phyloP scores from a whole-genome alignment of 2,329 filamentous ascomycete species.

The Cytospora mali region DNA sequence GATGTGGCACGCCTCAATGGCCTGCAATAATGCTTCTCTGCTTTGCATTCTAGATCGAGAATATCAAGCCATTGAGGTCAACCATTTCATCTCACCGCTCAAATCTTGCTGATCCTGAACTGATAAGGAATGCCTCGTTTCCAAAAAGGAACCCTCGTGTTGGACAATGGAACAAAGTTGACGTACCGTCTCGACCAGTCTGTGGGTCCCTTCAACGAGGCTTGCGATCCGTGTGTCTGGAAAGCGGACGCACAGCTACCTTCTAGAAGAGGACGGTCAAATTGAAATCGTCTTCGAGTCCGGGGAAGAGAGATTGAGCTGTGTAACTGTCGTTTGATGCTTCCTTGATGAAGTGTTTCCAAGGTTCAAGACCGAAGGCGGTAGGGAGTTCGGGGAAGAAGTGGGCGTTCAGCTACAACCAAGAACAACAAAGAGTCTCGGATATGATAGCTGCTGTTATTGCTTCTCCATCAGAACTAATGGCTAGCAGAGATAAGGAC shows the following conservation, averaged over 20 bases:
- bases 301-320: not conserved
- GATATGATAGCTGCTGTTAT: conserved; percentile 1
- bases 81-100: conserved; percentile 23
- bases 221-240: conserved; percentile 13
- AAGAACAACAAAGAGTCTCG: conserved; percentile 4
- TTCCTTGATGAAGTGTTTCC: conserved; percentile 9
- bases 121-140: conserved; percentile 14
- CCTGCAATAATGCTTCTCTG: conserved; percentile 7
- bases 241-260: not conserved
- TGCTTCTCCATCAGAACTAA: conserved; percentile 7
- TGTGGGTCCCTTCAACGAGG: conserved; percentile 15
- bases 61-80: not conserved
- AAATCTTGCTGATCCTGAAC: not conserved
- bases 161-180: not conserved
- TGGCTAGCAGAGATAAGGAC: conserved; percentile 15
- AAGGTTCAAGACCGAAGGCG: conserved; percentile 5
- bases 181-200: conserved; percentile 24
- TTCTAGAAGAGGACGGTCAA: not conserved
- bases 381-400: not conserved
- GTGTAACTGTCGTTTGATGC: conserved; percentile 12
- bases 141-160: not conserved
- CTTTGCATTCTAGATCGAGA: conserved; percentile 1
- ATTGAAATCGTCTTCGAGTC: not conserved
- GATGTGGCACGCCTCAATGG: conserved; percentile 9
- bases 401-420: not conserved